These are phyloP conservation scores for Saccharomycopsis oosterbeekiorum DNA, from an alignment of 805 yeast species.

Conservation along the genomic window DNA sequence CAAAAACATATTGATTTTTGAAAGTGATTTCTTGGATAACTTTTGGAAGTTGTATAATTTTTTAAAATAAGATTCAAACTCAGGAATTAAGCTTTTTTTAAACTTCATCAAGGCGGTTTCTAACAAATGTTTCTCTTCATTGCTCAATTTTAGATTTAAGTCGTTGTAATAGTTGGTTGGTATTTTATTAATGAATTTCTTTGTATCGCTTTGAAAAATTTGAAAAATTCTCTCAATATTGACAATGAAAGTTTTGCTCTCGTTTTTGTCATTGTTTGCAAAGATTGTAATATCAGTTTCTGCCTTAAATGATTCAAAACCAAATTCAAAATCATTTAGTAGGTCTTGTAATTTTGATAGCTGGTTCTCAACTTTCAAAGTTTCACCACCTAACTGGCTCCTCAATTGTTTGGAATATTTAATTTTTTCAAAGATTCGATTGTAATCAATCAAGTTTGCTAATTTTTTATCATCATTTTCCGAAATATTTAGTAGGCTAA, in stretches of 20 bases:
- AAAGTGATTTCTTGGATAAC: not conserved
- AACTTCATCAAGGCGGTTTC: not conserved
- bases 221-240: not conserved
- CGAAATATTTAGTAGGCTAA: conserved; percentile 20
- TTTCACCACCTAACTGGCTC: conserved; percentile 10
- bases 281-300: not conserved
- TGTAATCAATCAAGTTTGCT: conserved; percentile 27
- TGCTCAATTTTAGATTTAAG: not conserved
- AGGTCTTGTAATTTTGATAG: not conserved
- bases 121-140: not conserved
- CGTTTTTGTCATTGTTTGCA: not conserved
- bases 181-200: not conserved
- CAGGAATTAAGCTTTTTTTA: not conserved
- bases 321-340: not conserved
- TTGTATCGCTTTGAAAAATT: not conserved
- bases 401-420: conserved; percentile 22
- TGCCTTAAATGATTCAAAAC: not conserved
- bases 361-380: not conserved
- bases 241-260: not conserved
- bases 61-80: not conserved
- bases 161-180: not conserved
- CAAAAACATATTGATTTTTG: not conserved
- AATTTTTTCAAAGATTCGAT: conserved; percentile 27
- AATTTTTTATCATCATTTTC: conserved; percentile 22
- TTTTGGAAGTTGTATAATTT: not conserved